A percentile compares a stretch with the other conserved stretches of the same genome.
Evolutionary conservation across 352 stramenopile species (phyloP).

Genomic region (Pythium oligandrum): DNA sequence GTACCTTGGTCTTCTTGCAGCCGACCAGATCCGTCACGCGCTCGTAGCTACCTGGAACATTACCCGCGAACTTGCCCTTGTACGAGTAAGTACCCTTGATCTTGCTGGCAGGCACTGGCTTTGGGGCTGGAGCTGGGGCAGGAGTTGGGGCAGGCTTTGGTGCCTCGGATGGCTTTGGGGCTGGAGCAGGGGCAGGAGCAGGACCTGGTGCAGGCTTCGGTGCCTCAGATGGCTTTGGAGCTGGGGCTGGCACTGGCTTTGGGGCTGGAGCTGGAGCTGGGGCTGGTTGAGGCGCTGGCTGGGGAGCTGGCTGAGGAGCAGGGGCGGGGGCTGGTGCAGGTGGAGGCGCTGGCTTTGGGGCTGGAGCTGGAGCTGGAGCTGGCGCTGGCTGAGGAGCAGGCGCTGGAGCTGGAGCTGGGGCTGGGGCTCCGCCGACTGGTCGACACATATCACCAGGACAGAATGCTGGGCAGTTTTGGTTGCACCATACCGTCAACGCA

Average conservation of each 20-base stretch:
- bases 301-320: no score
- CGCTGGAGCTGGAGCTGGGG: no score
- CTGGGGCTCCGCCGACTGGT: no score
- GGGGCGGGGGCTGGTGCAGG: not conserved
- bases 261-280: not conserved
- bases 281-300: not conserved
- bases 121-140: not conserved
- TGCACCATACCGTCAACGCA: no score
- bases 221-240: not conserved
- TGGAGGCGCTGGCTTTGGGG: not conserved
- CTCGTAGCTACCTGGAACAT: conserved; percentile 40
- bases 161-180: not conserved
- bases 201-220: no score
- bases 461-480: no score
- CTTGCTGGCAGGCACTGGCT: not conserved
- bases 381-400: no score
- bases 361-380: not conserved
- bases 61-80: conserved; percentile 43
- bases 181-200: no score
- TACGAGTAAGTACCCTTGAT: conserved; percentile 51
- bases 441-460: no score
- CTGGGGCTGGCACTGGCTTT: not conserved
- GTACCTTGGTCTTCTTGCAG: conserved; percentile 37
- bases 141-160: no score
- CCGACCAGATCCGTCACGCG: conserved; percentile 34